These are phyloP conservation scores for Colletotrichum viniferum DNA, from an alignment of 2,329 filamentous ascomycete genomes.

Conservation along the genomic window DNA sequence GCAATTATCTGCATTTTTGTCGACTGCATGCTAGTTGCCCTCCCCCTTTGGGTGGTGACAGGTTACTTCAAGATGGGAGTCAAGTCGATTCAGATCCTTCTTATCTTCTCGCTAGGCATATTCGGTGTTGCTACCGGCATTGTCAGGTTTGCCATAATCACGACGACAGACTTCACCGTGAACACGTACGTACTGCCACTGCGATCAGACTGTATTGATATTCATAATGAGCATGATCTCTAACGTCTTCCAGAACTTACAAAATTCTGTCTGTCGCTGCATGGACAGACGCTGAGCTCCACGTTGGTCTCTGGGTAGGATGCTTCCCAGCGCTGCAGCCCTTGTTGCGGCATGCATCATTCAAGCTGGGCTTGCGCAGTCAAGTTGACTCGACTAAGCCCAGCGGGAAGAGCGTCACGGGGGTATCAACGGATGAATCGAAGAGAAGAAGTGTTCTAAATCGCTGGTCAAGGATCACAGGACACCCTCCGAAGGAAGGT, in stretches of 20 bases:
- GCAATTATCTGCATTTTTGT: constrained; percentile 34
- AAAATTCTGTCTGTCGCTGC: constrained; percentile 38
- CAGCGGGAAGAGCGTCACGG: background rate
- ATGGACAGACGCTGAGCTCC: constrained; percentile 46
- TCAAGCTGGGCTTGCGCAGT: background rate
- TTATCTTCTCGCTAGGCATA: constrained; percentile 41
- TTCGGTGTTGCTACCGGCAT: constrained; percentile 41
- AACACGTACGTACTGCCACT: constrained; percentile 34
- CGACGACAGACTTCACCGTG: constrained; percentile 29
- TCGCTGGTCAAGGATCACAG: background rate
- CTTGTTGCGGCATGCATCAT: background rate
- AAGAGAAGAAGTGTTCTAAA: background rate
- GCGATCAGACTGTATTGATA: no score
- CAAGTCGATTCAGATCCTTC: constrained; percentile 35
- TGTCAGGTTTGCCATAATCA: constrained; percentile 40
- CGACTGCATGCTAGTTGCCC: constrained; percentile 36
- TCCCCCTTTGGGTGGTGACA: constrained; percentile 41
- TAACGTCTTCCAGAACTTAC: constrained; percentile 33
- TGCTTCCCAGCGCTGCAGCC: constrained; percentile 46
- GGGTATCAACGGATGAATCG: background rate
- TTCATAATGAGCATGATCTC: background rate
- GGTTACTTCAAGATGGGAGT: constrained; percentile 38
- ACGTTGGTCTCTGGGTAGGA: constrained; percentile 46
- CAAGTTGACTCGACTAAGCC: background rate
- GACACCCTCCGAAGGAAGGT: background rate